phyloP scores from a whole-genome alignment of 208 protist species.

The Endotrypanum monterogeii region DNA sequence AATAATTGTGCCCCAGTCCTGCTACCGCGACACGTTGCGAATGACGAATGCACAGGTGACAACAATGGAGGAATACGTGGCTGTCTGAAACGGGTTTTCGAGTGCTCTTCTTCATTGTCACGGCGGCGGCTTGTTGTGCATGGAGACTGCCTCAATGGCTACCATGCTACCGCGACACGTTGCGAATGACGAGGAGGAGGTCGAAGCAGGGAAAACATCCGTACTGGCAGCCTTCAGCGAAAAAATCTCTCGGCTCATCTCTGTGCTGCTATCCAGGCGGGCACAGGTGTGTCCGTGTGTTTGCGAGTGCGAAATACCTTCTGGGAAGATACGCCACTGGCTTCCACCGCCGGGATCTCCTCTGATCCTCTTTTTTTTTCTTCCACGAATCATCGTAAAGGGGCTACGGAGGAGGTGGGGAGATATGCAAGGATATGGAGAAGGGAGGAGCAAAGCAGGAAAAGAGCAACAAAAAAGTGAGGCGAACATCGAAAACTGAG shows the following conservation, averaged over 20 bases:
- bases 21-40: slow-evolving; percentile 38
- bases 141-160: neutral
- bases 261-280: neutral
- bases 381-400: neutral
- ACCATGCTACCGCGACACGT: neutral
- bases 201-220: neutral
- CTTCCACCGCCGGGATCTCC: neutral
- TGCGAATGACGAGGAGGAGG: neutral
- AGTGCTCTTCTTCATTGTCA: neutral
- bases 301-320: neutral
- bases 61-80: slow-evolving; percentile 62
- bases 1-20: slow-evolving; percentile 59
- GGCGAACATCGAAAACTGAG: neutral
- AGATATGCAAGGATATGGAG: neutral
- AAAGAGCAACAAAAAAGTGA: neutral
- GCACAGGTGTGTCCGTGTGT: neutral
- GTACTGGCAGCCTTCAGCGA: neutral
- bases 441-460: neutral
- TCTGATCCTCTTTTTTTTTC: neutral
- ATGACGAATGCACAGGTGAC: slow-evolving; percentile 48
- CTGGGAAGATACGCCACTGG: neutral
- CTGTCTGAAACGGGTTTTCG: slow-evolving; percentile 28
- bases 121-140: neutral
- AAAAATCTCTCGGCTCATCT: neutral
- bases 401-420: no score